Evolutionary conservation across 495 filamentous ascomycete species (phyloP).

Genomic region (Penicillium arizonense): DNA sequence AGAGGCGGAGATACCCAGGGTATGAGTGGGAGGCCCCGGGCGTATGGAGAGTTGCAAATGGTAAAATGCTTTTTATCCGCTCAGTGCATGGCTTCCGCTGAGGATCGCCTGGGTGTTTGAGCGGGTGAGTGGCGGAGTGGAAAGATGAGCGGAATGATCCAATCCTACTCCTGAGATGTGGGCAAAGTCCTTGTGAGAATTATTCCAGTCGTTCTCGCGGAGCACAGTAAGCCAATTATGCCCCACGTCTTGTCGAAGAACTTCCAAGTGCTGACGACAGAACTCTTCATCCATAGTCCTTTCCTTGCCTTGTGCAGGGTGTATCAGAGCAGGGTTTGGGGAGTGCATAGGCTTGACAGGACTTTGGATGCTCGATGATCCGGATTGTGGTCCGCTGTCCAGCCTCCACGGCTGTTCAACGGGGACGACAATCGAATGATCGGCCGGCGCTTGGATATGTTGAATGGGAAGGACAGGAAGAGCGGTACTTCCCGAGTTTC

Average conservation of each 20-base stretch:
- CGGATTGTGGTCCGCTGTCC: conserved; percentile 34
- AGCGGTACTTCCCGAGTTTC: conserved; percentile 26
- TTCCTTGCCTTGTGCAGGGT: conserved; percentile 33
- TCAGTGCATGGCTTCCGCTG: conserved; percentile 49
- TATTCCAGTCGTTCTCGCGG: conserved; percentile 70
- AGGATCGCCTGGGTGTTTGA: conserved; percentile 50
- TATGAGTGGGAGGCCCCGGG: no score
- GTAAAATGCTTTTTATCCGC: conserved; percentile 21
- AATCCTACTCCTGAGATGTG: conserved; percentile 34
- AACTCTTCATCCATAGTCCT: conserved; percentile 73
- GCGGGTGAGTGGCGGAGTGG: conserved; percentile 36
- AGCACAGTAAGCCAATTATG: conserved; percentile 82
- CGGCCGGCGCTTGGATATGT: conserved; percentile 30
- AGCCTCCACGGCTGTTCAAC: conserved; percentile 35
- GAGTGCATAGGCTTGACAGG: conserved; percentile 16
- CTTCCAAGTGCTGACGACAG: conserved; percentile 82
- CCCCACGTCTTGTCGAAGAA: conserved; percentile 77
- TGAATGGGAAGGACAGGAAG: conserved; percentile 31
- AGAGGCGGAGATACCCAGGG: no score
- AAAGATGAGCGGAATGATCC: conserved; percentile 35
- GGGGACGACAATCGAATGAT: conserved; percentile 27
- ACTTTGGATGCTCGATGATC: conserved; percentile 28
- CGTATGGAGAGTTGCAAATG: background rate
- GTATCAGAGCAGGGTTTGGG: conserved; percentile 17
- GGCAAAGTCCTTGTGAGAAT: conserved; percentile 30